phyloP scores from a whole-genome alignment of 805 yeast species.

The Yarrowia sp. region DNA sequence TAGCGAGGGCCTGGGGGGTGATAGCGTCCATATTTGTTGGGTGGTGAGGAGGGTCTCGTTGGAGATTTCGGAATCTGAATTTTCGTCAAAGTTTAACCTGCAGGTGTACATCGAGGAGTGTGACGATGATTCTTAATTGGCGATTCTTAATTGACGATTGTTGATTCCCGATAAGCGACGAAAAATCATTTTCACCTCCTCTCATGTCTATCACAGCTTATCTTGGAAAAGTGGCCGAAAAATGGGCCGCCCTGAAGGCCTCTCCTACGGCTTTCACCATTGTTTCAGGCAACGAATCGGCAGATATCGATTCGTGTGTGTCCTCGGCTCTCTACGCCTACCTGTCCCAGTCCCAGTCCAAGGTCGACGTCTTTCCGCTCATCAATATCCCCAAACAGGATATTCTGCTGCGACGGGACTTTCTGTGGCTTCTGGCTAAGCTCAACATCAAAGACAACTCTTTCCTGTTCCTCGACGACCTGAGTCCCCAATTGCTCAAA shows the following conservation, averaged over 20 bases:
- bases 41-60: not conserved
- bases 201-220: conserved; percentile 17
- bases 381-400: conserved; percentile 76
- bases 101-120: conserved; percentile 1
- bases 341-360: conserved; percentile 52
- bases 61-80: conserved; percentile 9
- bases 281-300: conserved; percentile 85
- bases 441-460: conserved; percentile 57
- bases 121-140: too few relatives aligned
- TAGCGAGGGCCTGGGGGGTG: conserved; percentile 54
- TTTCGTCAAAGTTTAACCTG: conserved; percentile 30
- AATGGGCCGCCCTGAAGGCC: conserved; percentile 36
- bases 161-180: too few relatives aligned
- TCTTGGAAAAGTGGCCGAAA: conserved; percentile 11
- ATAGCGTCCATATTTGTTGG: conserved; percentile 46
- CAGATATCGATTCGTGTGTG: conserved; percentile 84
- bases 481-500: conserved; percentile 45
- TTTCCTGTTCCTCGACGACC: conserved; percentile 74
- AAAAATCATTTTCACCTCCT: too few relatives aligned
- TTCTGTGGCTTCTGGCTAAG: conserved; percentile 59
- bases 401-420: conserved; percentile 72
- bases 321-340: conserved; percentile 77
- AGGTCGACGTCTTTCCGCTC: conserved; percentile 62
- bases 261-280: conserved; percentile 44
- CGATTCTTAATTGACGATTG: too few relatives aligned